Evolutionary conservation across 352 stramenopile genomes (phyloP), one percentile per base, ranked within the genome.

Genomic region (Phytophthora citrophthora): DNA sequence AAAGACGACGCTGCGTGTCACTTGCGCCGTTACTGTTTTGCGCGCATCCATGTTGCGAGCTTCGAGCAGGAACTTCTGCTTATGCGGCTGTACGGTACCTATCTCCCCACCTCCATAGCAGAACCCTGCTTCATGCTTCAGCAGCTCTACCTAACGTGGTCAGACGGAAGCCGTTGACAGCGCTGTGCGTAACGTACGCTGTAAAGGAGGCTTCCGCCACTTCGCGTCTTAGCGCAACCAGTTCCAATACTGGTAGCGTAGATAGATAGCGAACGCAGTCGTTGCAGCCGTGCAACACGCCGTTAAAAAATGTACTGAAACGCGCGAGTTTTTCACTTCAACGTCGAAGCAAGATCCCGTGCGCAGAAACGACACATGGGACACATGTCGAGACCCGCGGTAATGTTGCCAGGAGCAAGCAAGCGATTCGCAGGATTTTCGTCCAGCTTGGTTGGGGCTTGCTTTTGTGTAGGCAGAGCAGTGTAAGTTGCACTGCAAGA

Each of bases 1-100:
- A 40, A 16, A 32, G 15, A 10, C 32, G 24, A n/a, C 44, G 40
- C 24, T 55, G 52, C 40, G 52, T 59, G 27, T 59, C 24, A 16
- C 41, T 48, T 4, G 20, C 24, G 12, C 34, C 15, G 12, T 4
- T 5, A 18, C 12, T 41, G 34, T 41, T 18, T 41, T 11, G 34
- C 34, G 34, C 34, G 34, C 15, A 8, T 15, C 34, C 12, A 41
- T 41, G 34, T 18, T 7, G 15, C 34, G 34, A 12, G 15, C 34
- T 41, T 41, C 34, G 12, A 32, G 27, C 4, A 32, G 27, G 27
- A 6, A 32, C 27, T 32, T 32, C 18, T 20, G 26, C 26, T 6
- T 29, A 5, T 29, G 29, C 7, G 29, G 8, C 29, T 32, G 8
- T 20, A 2, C 20, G 18, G 18, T 1, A 20, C 18, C 18, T 20